phyloP scores from a whole-genome alignment of 163 green algal genomes.

The Scenedesmus sp. region DNA sequence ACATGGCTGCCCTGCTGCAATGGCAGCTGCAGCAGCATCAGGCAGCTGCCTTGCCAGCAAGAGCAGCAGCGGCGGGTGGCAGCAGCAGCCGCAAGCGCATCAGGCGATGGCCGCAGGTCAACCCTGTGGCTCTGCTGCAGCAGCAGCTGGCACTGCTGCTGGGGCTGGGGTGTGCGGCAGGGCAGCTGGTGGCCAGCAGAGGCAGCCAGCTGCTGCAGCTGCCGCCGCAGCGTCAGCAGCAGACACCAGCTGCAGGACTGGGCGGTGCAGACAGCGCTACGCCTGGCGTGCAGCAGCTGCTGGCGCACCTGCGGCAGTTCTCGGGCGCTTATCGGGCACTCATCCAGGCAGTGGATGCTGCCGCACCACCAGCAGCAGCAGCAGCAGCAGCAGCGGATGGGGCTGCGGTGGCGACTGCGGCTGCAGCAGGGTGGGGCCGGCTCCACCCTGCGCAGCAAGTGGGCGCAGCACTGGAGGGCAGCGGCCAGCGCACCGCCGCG shows the following conservation, averaged over 20 bases:
- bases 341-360: not conserved
- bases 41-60: not conserved
- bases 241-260: not conserved
- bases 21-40: constrained; percentile 23
- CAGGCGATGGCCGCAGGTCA: not conserved
- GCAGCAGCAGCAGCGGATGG: not conserved
- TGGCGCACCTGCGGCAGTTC: not conserved
- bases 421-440: not conserved
- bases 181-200: constrained; percentile 20
- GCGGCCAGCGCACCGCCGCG: not conserved
- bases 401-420: not conserved
- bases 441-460: not conserved
- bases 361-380: not conserved
- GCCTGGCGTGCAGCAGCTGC: constrained; percentile 1
- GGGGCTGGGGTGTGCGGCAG: constrained; percentile 20
- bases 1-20: not conserved
- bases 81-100: not conserved
- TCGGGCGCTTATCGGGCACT: not conserved
- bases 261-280: not conserved
- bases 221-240: not conserved
- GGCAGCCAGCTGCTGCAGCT: constrained; percentile 22
- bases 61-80: not conserved
- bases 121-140: not conserved
- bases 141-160: constrained; percentile 14
- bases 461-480: not conserved